A percentile compares a stretch with the other conserved stretches of the same genome.
These are phyloP conservation scores for Pisolithus sp. DNA, from an alignment of 768 basidiomycete species.

Conservation along the genomic window DNA sequence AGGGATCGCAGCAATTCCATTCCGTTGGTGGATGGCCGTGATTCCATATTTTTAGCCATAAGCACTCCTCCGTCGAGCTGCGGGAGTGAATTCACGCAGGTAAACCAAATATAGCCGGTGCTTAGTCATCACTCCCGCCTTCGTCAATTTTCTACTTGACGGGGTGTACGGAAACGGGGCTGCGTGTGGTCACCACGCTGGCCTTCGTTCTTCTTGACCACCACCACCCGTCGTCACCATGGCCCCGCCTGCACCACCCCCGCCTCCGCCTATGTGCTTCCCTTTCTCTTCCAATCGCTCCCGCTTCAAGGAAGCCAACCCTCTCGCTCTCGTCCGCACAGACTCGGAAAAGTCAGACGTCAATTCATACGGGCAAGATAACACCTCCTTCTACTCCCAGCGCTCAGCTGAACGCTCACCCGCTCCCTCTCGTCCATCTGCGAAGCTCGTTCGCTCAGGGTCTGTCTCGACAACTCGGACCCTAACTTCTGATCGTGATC, in stretches of 20 bases:
- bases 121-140: not conserved
- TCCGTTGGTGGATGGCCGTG: not conserved
- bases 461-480: constrained; percentile 39
- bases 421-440: constrained; percentile 16
- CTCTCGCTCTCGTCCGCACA: constrained; percentile 26
- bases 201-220: constrained; percentile 13
- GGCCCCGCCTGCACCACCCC: constrained; percentile 42
- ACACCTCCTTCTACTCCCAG: constrained; percentile 22
- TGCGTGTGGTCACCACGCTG: not conserved
- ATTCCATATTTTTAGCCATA: not conserved
- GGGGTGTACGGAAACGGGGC: not conserved
- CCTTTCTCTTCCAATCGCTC: constrained; percentile 38
- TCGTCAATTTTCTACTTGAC: constrained; percentile 25
- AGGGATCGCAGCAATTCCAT: not conserved
- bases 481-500: constrained; percentile 30
- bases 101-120: too few relatives aligned
- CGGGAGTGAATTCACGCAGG: too few relatives aligned
- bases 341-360: constrained; percentile 41
- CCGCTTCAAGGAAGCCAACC: constrained; percentile 23
- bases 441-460: constrained; percentile 33
- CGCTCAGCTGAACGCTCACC: constrained; percentile 18
- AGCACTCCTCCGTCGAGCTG: not conserved
- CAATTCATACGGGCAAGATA: constrained; percentile 31
- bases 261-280: constrained; percentile 53
- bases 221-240: constrained; percentile 29